These are phyloP conservation scores for Skeletonema menzelii DNA, from an alignment of 108 stramenopile species.

Conservation along the genomic window DNA sequence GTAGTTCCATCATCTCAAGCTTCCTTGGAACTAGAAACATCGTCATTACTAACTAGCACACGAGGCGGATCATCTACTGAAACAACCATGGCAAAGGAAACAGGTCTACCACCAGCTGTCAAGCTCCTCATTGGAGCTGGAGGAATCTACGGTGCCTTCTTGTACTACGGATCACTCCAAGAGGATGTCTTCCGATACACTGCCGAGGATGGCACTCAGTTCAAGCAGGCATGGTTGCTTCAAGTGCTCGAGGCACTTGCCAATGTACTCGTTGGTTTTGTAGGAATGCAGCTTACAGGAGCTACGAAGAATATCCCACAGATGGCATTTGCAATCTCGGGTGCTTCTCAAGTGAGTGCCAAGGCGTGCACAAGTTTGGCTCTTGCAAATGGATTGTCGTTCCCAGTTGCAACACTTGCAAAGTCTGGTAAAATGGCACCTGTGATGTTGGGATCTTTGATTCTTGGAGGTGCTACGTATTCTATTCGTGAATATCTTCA, in stretches of 20 bases:
- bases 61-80: slow-evolving; percentile 25
- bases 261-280: slow-evolving; percentile 87
- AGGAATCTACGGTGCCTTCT: slow-evolving; percentile 94
- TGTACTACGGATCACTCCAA: slow-evolving; percentile 95
- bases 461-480: slow-evolving; percentile 89
- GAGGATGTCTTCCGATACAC: slow-evolving; percentile 93
- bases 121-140: slow-evolving; percentile 89
- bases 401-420: slow-evolving; percentile 89
- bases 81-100: slow-evolving; percentile 41
- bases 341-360: slow-evolving; percentile 88
- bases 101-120: slow-evolving; percentile 58
- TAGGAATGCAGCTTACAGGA: slow-evolving; percentile 83
- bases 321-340: slow-evolving; percentile 84
- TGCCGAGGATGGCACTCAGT: slow-evolving; percentile 81
- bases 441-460: slow-evolving; percentile 87
- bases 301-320: slow-evolving; percentile 82
- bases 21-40: too few species aligned
- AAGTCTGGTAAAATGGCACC: slow-evolving; percentile 95
- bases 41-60: not conserved
- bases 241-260: slow-evolving; percentile 91
- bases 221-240: slow-evolving; percentile 92
- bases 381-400: slow-evolving; percentile 82
- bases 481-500: slow-evolving; percentile 82
- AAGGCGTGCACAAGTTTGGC: slow-evolving; percentile 92
- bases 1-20: too few species aligned